These are phyloP conservation scores for Lyophyllum semitale DNA, from an alignment of 768 basidiomycete genomes.

Conservation along the genomic window DNA sequence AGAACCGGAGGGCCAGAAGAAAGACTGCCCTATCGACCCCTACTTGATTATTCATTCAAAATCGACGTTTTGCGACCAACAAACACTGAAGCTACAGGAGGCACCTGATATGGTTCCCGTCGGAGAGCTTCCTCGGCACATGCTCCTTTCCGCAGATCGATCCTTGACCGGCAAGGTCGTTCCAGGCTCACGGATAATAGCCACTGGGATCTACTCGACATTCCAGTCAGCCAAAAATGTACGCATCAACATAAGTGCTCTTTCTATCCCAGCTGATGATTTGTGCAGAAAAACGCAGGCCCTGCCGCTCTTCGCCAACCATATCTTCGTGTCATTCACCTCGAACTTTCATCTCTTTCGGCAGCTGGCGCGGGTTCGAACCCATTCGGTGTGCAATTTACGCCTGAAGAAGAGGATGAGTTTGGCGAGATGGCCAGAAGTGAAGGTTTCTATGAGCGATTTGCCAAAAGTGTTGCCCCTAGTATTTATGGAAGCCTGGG, in stretches of 20 bases:
- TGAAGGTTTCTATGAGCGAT: conserved; percentile 89
- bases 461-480: conserved; percentile 91
- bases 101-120: conserved; percentile 99
- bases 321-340: conserved; percentile 90
- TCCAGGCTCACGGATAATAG: conserved; percentile 93
- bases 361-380: conserved; percentile 70
- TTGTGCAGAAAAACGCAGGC: conserved; percentile 70
- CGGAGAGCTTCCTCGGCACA: conserved; percentile 94
- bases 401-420: conserved; percentile 96
- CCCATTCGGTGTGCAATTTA: conserved; percentile 86
- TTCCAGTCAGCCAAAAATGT: conserved; percentile 90
- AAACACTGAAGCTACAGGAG: conserved; percentile 95
- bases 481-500: conserved; percentile 96
- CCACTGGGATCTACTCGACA: conserved; percentile 96
- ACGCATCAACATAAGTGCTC: conserved; percentile 24
- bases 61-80: conserved; percentile 93
- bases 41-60: conserved; percentile 95
- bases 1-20: conserved; percentile 78
- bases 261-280: background rate
- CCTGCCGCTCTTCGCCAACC: conserved; percentile 90
- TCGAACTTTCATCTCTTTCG: conserved; percentile 85
- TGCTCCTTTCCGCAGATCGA: conserved; percentile 89
- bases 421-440: conserved; percentile 89
- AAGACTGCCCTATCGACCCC: conserved; percentile 95
- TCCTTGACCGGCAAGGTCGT: conserved; percentile 92